Percentiles rank a stretch among this genome's conserved stretches.
Conservation (phyloP, 2,329 filamentous ascomycete genomes). For the Emmonsiellopsis sp. region DNA sequence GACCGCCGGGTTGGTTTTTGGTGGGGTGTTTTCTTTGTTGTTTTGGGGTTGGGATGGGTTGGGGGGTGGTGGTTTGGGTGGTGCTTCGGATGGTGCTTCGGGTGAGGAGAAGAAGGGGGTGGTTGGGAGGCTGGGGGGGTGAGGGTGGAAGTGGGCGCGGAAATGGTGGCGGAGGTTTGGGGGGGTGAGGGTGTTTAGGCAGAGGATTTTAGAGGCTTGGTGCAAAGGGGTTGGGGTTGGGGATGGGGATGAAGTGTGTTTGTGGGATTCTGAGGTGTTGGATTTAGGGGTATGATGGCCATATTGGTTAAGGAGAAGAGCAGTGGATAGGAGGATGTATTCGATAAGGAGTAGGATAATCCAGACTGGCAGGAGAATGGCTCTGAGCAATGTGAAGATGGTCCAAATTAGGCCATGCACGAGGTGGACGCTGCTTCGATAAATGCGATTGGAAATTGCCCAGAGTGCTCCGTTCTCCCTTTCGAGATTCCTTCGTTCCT, state of each 20-base stretch:
- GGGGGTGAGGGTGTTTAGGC: neutral
- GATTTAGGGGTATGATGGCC: neutral
- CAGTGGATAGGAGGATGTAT: neutral
- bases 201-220: neutral
- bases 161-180: neutral
- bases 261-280: neutral
- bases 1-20: no score
- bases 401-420: neutral
- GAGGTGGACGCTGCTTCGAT: neutral
- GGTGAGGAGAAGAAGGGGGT: neutral
- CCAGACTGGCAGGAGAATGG: slow-evolving; percentile 3
- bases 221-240: neutral
- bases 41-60: no score
- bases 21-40: no score
- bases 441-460: neutral
- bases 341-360: neutral
- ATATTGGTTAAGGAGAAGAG: neutral
- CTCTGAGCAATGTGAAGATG: neutral
- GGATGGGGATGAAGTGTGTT: neutral
- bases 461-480: neutral
- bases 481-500: neutral
- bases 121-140: neutral
- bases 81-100: neutral
- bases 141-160: neutral
- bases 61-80: neutral